Percentiles rank a stretch among this genome's conserved stretches.
Conservation (phyloP, 148 eudicot species). For the Chenopodium quinoa region DNA sequence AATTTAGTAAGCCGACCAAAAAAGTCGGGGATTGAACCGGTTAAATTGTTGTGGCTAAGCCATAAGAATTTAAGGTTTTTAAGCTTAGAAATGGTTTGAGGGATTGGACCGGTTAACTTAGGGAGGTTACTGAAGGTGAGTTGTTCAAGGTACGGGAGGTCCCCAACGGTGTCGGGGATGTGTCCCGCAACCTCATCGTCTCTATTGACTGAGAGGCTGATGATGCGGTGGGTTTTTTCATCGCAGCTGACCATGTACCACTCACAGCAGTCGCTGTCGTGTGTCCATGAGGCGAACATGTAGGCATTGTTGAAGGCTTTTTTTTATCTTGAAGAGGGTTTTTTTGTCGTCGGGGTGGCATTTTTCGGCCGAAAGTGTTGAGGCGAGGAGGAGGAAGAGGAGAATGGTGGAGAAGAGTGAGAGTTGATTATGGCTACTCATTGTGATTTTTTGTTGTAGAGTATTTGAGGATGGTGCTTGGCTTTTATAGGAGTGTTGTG, state of each 20-base stretch:
- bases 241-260: constrained; percentile 43
- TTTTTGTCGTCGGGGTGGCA: constrained; percentile 32
- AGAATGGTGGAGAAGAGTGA: too few species aligned
- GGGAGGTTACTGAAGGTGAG: constrained; percentile 27
- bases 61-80: constrained; percentile 24
- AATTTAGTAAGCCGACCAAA: constrained; percentile 33
- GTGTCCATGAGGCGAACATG: constrained; percentile 26
- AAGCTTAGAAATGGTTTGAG: constrained; percentile 30
- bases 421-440: too few species aligned
- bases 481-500: too few species aligned
- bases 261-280: constrained; percentile 33
- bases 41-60: constrained; percentile 28
- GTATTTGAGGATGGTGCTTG: too few species aligned
- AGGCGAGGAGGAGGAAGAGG: too few species aligned
- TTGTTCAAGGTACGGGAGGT: constrained; percentile 34
- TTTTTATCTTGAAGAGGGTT: constrained; percentile 28
- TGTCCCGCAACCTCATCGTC: constrained; percentile 24
- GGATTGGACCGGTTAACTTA: constrained; percentile 43
- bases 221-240: constrained; percentile 26
- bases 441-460: too few species aligned
- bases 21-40: constrained; percentile 40
- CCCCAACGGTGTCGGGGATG: constrained; percentile 36
- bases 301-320: constrained; percentile 26
- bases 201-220: constrained; percentile 3
- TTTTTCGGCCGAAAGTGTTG: not conserved